These are phyloP conservation scores for Asterophora parasitica DNA, from an alignment of 768 basidiomycete genomes.

Conservation along the genomic window DNA sequence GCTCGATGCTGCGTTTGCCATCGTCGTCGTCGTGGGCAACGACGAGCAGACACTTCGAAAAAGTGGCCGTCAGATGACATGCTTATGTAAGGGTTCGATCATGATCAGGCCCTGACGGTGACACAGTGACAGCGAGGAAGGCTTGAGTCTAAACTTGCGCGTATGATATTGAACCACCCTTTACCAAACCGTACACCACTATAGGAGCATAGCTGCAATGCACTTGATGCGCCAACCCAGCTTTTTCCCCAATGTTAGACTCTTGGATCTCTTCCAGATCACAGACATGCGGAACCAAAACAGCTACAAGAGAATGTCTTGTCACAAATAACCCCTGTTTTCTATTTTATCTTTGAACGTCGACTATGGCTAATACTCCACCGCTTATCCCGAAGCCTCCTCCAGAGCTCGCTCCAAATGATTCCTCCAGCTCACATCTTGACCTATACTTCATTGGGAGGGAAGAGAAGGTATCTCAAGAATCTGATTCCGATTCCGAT, in stretches of 20 bases:
- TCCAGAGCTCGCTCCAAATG: background rate
- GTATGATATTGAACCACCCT: too few relatives aligned
- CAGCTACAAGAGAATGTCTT: conserved; percentile 1
- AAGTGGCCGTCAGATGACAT: conserved; percentile 1
- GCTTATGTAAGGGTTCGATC: background rate
- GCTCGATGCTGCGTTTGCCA: conserved; percentile 14
- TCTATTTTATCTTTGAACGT: background rate
- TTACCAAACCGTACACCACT: too few relatives aligned
- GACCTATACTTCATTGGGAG: conserved; percentile 17
- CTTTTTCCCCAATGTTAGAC: too few relatives aligned
- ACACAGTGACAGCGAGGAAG: too few relatives aligned
- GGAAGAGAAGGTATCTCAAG: conserved; percentile 16
- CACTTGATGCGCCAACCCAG: background rate
- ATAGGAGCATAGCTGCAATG: background rate
- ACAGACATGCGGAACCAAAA: conserved; percentile 7
- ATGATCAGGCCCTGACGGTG: too few relatives aligned
- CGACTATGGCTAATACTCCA: conserved; percentile 1
- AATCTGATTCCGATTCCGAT: background rate
- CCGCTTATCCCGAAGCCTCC: background rate
- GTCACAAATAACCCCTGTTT: conserved; percentile 2
- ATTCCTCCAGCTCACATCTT: conserved; percentile 1
- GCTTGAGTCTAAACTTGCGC: background rate
- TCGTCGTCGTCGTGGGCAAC: background rate
- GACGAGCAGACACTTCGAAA: background rate
- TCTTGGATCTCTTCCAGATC: background rate